Conservation (phyloP, 1,284 basidiomycete species). For the Fomitopsis betulina region DNA sequence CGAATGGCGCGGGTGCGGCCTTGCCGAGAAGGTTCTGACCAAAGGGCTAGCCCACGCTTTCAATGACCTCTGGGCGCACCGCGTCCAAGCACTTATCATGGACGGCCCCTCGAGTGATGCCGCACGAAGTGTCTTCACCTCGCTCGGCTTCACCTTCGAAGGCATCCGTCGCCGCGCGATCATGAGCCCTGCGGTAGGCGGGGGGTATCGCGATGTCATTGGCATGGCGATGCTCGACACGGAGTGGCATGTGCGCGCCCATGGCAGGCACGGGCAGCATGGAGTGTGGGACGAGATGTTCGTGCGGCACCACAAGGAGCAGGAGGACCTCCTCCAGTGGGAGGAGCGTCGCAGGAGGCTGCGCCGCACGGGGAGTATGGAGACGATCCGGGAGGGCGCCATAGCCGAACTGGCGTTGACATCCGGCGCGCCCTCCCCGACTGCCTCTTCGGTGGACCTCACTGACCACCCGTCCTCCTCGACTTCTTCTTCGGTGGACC, state of each 20-base stretch:
- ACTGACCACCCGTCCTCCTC: background rate
- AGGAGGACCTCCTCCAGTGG: constrained; percentile 49
- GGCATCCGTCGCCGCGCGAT: constrained; percentile 52
- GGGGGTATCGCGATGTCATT: constrained; percentile 53
- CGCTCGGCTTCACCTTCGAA: constrained; percentile 49
- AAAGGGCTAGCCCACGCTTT: constrained; percentile 44
- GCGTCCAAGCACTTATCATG: constrained; percentile 31
- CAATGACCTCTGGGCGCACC: constrained; percentile 41
- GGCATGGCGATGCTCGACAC: constrained; percentile 57
- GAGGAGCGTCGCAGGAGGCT: constrained; percentile 29
- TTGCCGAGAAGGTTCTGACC: constrained; percentile 39
- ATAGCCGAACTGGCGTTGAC: background rate
- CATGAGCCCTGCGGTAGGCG: constrained; percentile 32
- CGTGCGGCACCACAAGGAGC: constrained; percentile 50
- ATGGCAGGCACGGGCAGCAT: constrained; percentile 23
- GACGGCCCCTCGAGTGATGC: constrained; percentile 8
- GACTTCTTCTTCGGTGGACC: no score
- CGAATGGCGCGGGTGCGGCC: constrained; percentile 33
- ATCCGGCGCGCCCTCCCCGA: background rate
- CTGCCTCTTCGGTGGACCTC: background rate
- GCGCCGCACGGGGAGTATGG: constrained; percentile 25
- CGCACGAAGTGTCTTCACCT: constrained; percentile 18
- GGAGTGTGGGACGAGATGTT: constrained; percentile 64
- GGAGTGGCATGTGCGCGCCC: constrained; percentile 45
- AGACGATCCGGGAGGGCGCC: constrained; percentile 24